Evolutionary conservation across 108 stramenopile genomes (phyloP).

Genomic region (Cyclotella sp.): DNA sequence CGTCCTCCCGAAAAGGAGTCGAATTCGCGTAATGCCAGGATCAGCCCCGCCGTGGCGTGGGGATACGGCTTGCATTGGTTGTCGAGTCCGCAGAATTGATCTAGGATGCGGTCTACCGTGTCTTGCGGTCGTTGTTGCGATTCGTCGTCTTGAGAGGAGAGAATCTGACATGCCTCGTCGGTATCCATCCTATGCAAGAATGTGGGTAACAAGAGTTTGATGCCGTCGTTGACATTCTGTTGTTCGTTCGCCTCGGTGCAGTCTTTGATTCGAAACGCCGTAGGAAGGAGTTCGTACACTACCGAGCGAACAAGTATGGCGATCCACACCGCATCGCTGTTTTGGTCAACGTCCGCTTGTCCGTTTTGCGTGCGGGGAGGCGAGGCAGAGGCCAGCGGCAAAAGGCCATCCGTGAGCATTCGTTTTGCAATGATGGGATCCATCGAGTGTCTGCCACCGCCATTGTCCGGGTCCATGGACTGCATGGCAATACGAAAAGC

Average conservation of each 20-base stretch:
- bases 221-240: not conserved
- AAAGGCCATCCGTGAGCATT: too few relatives aligned
- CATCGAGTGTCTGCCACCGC: too few relatives aligned
- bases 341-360: too few relatives aligned
- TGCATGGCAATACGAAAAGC: not conserved
- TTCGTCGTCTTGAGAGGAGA: not conserved
- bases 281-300: not conserved
- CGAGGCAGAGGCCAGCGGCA: too few relatives aligned
- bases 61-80: not conserved
- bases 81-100: slow-evolving; percentile 28
- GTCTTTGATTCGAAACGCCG: not conserved
- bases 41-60: slow-evolving; percentile 22
- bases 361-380: too few relatives aligned
- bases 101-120: slow-evolving; percentile 39
- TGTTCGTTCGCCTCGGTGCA: not conserved
- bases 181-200: slow-evolving; percentile 32
- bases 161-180: slow-evolving; percentile 11
- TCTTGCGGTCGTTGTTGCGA: not conserved
- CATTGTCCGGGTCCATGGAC: slow-evolving; percentile 11
- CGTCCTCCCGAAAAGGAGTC: slow-evolving; percentile 24
- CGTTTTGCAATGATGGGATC: too few relatives aligned
- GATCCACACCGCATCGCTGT: not conserved
- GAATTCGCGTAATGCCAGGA: slow-evolving; percentile 30
- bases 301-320: not conserved
- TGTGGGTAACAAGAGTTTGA: slow-evolving; percentile 17